Conservation (phyloP, 352 stramenopile species). For the Globisporangium canariense region DNA sequence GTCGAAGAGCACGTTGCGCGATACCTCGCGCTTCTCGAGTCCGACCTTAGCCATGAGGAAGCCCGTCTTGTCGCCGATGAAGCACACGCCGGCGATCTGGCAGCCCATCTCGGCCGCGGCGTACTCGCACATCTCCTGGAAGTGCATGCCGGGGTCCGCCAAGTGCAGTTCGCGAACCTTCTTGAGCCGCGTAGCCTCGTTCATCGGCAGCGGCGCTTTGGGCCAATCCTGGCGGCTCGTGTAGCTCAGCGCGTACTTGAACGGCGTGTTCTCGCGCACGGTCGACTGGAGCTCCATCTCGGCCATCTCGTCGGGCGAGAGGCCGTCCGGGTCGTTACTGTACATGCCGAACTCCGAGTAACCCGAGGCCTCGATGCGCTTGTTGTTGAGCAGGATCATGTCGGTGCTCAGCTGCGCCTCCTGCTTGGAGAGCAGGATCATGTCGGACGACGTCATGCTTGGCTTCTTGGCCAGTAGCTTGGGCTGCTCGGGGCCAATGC, state of each 20-base stretch:
- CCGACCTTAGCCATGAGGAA: conserved; percentile 83
- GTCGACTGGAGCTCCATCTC: conserved; percentile 61
- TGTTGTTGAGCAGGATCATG: conserved; percentile 49
- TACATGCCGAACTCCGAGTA: conserved; percentile 47
- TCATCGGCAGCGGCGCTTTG: conserved; percentile 65
- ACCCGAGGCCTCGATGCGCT: conserved; percentile 22
- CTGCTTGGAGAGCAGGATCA: conserved; percentile 26
- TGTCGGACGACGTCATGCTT: conserved; percentile 24
- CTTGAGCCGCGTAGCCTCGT: conserved; percentile 58
- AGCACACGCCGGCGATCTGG: conserved; percentile 78
- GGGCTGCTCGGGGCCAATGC: conserved; percentile 22
- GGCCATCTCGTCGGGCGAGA: conserved; percentile 51
- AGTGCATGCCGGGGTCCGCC: conserved; percentile 71
- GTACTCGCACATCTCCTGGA: conserved; percentile 88
- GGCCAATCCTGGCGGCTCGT: conserved; percentile 79
- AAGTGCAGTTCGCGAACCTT: conserved; percentile 77
- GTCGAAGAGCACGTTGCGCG: conserved; percentile 77
- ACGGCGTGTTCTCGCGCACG: conserved; percentile 69
- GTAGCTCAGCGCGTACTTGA: conserved; percentile 81
- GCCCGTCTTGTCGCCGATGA: conserved; percentile 83
- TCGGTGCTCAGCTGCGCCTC: conserved; percentile 29
- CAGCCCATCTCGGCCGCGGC: conserved; percentile 76
- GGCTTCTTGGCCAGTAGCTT: conserved; percentile 15
- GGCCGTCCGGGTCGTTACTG: conserved; percentile 27
- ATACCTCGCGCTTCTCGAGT: conserved; percentile 71